Conservation (phyloP, 805 yeast species). For the Yarrowia yakushimensis region DNA sequence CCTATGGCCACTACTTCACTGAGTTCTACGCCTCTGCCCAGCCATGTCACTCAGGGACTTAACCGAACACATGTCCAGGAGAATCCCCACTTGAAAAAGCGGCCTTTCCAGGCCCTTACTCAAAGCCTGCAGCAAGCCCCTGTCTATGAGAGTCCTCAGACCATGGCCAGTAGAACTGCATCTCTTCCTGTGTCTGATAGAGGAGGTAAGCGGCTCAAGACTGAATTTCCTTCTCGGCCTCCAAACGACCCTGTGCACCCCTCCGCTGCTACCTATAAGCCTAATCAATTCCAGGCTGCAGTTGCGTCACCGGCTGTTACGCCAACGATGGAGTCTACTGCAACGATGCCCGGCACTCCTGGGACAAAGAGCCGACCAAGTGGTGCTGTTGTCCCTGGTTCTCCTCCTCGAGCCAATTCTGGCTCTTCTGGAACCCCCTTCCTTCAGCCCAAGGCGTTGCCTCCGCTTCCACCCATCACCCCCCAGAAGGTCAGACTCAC, state of each 20-base stretch:
- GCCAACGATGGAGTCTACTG: conserved; percentile 2
- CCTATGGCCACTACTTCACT: background rate
- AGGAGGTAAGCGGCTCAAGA: background rate
- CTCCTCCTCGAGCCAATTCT: background rate
- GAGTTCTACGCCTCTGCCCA: background rate
- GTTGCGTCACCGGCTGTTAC: background rate
- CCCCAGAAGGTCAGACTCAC: conserved; percentile 14
- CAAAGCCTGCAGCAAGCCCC: conserved; percentile 16
- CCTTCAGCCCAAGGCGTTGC: conserved; percentile 12
- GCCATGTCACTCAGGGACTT: background rate
- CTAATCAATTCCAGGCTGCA: background rate
- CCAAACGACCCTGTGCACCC: background rate
- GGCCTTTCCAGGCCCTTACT: conserved; percentile 15
- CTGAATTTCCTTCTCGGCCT: background rate
- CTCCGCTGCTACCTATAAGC: background rate
- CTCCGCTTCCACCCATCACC: conserved; percentile 15
- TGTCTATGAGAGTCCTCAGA: background rate
- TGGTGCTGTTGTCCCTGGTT: background rate
- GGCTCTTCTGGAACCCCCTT: background rate
- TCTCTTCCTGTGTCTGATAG: background rate
- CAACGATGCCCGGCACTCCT: conserved; percentile 5
- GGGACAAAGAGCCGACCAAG: background rate
- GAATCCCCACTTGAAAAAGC: background rate
- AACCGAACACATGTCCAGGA: background rate
- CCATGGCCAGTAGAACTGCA: background rate